phyloP scores from a whole-genome alignment of 2,329 filamentous ascomycete species.

The Xylariaceae sp. region DNA sequence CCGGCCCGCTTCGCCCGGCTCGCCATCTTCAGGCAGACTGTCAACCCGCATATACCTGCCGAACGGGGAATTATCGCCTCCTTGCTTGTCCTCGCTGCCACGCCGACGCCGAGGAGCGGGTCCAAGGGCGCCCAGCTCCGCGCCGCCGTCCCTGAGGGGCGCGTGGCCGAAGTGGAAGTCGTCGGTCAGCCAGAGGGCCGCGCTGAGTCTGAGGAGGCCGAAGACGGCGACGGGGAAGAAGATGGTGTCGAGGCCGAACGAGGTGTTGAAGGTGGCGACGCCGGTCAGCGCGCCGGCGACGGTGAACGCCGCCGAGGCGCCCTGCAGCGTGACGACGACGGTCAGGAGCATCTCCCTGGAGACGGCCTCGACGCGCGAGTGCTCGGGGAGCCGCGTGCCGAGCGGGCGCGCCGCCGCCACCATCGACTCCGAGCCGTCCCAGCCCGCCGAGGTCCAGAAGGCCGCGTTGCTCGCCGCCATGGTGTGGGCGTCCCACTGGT shows the following conservation, averaged over 20 bases:
- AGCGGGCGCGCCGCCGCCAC: constrained; percentile 7
- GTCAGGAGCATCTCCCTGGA: constrained; percentile 16
- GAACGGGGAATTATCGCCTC: neutral
- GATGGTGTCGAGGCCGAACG: constrained; percentile 10
- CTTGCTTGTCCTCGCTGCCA: too few species aligned
- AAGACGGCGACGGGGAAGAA: constrained; percentile 16
- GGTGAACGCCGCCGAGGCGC: constrained; percentile 4
- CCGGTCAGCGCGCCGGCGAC: constrained; percentile 2
- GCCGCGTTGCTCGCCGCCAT: constrained; percentile 26
- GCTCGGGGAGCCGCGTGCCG: constrained; percentile 11
- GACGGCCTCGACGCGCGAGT: constrained; percentile 5
- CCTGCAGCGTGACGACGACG: constrained; percentile 17
- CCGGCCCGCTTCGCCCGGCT: neutral
- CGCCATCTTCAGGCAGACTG: neutral
- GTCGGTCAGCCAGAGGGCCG: constrained; percentile 17
- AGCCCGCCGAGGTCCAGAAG: constrained; percentile 26
- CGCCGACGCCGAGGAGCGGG: too few species aligned
- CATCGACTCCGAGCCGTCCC: constrained; percentile 27
- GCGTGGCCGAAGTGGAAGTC: constrained; percentile 7
- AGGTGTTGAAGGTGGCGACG: constrained; percentile 1
- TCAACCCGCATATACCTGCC: neutral
- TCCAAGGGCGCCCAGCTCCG: too few species aligned
- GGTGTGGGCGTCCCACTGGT: constrained; percentile 18
- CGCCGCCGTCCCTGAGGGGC: too few species aligned
- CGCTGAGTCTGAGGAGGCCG: constrained; percentile 14